Conservation (phyloP, 345 rosid genomes). For the Eucalyptus urophylla region DNA sequence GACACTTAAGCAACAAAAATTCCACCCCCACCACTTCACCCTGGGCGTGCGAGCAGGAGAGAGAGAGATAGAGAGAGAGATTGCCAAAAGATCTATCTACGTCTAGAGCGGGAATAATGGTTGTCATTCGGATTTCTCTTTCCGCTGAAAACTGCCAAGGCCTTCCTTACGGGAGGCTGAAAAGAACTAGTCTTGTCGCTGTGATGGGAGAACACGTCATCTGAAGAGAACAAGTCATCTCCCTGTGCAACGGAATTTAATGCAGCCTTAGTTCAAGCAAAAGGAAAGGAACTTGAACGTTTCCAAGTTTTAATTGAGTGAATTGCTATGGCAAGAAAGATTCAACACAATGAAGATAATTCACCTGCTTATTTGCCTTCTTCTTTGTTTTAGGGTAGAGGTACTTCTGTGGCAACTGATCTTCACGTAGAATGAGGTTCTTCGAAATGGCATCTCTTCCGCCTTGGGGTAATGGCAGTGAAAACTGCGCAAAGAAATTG, state of each 20-base stretch:
- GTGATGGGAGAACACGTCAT: constrained; percentile 51
- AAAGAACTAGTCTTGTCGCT: constrained; percentile 45
- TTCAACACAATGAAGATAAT: not conserved
- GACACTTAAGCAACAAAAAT: not conserved
- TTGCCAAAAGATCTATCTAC: not conserved
- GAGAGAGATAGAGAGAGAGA: not conserved
- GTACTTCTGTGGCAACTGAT: constrained; percentile 82
- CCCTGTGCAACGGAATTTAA: constrained; percentile 24
- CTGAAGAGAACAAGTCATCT: constrained; percentile 40
- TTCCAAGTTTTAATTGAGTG: not conserved
- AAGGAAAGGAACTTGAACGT: not conserved
- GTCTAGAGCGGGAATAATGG: constrained; percentile 68
- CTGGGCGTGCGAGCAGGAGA: not conserved
- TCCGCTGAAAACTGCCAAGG: constrained; percentile 74
- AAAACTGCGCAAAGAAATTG: constrained; percentile 34
- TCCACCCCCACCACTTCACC: not conserved
- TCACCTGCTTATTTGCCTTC: constrained; percentile 58
- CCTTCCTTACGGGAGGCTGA: constrained; percentile 80
- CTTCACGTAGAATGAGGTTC: constrained; percentile 75
- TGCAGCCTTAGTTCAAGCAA: not conserved
- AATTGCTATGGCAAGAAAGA: not conserved
- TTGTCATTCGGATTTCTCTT: constrained; percentile 96
- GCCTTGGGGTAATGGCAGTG: constrained; percentile 82
- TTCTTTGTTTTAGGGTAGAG: constrained; percentile 82
- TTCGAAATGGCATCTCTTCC: constrained; percentile 88